These are phyloP conservation scores for Parafenestella ontariensis DNA, from an alignment of 2,329 filamentous ascomycete genomes.

Conservation along the genomic window DNA sequence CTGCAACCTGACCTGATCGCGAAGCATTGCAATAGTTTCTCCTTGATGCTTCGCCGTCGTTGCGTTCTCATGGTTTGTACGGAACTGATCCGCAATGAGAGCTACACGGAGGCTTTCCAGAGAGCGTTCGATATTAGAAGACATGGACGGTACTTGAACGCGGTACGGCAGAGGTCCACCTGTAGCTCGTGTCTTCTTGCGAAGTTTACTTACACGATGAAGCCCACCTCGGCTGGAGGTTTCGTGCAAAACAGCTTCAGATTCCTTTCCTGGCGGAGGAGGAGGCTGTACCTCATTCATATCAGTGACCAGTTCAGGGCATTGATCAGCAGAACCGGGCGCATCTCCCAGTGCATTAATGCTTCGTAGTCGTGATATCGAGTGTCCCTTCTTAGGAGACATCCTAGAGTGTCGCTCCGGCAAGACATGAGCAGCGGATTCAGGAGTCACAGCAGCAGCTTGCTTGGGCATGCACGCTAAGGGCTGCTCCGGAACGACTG, in stretches of 20 bases:
- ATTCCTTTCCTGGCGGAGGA: background rate
- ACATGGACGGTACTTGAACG: background rate
- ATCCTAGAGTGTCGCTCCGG: background rate
- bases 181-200: slow-evolving; percentile 5
- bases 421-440: background rate
- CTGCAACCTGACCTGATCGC: slow-evolving; percentile 11
- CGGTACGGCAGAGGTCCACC: background rate
- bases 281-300: background rate
- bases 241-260: background rate
- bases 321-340: background rate
- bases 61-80: slow-evolving; percentile 10
- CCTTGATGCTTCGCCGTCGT: slow-evolving; percentile 11
- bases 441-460: background rate
- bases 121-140: slow-evolving; percentile 7
- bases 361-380: background rate
- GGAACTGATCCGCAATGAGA: slow-evolving; percentile 16
- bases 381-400: too few species aligned
- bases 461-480: background rate
- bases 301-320: background rate
- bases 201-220: slow-evolving; percentile 16
- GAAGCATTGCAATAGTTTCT: slow-evolving; percentile 10
- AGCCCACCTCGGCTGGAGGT: background rate
- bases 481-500: background rate
- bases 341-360: background rate
- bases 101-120: slow-evolving; percentile 14